Conservation (phyloP, 805 yeast genomes). For the Helenozyma baotianmanensis region DNA sequence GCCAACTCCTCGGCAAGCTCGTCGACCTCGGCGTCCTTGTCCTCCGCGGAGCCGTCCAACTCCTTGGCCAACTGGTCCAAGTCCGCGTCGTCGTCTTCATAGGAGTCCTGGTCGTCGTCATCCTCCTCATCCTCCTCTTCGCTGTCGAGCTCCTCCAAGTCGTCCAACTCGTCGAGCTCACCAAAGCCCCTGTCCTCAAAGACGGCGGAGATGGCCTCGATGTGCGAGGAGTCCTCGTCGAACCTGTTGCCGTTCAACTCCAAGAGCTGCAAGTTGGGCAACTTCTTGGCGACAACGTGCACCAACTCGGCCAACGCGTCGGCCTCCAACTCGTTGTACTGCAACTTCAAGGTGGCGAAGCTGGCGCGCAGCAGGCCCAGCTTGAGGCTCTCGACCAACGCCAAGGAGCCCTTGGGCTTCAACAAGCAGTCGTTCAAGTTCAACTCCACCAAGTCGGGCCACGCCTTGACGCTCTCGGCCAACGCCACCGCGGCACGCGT, state of each 20-base stretch:
- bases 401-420: constrained; percentile 69
- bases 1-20: constrained; percentile 56
- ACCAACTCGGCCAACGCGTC: constrained; percentile 58
- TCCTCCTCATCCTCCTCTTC: constrained; percentile 62
- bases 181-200: constrained; percentile 75
- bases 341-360: constrained; percentile 64
- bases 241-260: constrained; percentile 94
- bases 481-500: constrained; percentile 54
- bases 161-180: constrained; percentile 89
- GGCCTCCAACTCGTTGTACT: constrained; percentile 80
- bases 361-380: constrained; percentile 31
- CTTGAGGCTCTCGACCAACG: constrained; percentile 45
- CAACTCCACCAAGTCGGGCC: constrained; percentile 71
- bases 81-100: constrained; percentile 50
- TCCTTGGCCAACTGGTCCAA: constrained; percentile 51
- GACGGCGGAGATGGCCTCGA: constrained; percentile 55
- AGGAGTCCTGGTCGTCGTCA: constrained; percentile 44
- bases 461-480: constrained; percentile 40
- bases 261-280: constrained; percentile 58
- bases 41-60: constrained; percentile 31
- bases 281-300: constrained; percentile 45
- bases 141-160: constrained; percentile 77
- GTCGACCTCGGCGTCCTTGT: constrained; percentile 45
- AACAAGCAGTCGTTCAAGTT: constrained; percentile 86
- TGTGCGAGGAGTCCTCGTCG: constrained; percentile 75